Conservation (phyloP, 2,329 filamentous ascomycete species). For the Trichoderma koningii region DNA sequence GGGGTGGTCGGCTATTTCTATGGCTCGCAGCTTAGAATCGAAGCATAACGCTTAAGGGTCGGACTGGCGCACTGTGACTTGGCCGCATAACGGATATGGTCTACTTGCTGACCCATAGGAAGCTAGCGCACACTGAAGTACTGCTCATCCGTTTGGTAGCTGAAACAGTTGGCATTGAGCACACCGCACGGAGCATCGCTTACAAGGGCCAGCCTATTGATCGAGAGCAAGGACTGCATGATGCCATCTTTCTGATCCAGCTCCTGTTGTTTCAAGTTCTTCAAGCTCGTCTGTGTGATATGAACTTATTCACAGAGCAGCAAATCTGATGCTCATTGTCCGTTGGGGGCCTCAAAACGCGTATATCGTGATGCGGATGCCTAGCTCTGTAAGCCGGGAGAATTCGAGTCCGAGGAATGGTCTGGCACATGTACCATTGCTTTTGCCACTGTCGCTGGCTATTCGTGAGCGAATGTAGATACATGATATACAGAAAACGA, state of each 20-base stretch:
- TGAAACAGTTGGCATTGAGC: background rate
- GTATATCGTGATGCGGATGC: background rate
- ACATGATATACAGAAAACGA: too few relatives aligned
- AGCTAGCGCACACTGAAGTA: background rate
- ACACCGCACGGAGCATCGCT: background rate
- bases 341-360: too few relatives aligned
- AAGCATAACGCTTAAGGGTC: conserved; percentile 14
- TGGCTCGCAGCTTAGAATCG: background rate
- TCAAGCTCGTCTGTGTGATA: too few relatives aligned
- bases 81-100: conserved; percentile 4
- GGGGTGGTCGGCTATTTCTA: background rate
- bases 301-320: too few relatives aligned
- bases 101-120: background rate
- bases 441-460: too few relatives aligned
- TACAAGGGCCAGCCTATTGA: background rate
- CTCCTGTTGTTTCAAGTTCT: too few relatives aligned
- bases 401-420: background rate
- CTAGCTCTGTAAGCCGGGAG: background rate
- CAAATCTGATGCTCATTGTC: background rate
- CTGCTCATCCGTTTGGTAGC: background rate
- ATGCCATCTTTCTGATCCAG: background rate
- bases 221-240: background rate
- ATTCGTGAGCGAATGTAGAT: too few relatives aligned
- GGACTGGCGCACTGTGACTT: conserved; percentile 1
- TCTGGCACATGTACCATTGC: too few relatives aligned